These are phyloP conservation scores for Zelopaecilomyces penicillatus DNA, from an alignment of 2,329 filamentous ascomycete species.

Conservation along the genomic window DNA sequence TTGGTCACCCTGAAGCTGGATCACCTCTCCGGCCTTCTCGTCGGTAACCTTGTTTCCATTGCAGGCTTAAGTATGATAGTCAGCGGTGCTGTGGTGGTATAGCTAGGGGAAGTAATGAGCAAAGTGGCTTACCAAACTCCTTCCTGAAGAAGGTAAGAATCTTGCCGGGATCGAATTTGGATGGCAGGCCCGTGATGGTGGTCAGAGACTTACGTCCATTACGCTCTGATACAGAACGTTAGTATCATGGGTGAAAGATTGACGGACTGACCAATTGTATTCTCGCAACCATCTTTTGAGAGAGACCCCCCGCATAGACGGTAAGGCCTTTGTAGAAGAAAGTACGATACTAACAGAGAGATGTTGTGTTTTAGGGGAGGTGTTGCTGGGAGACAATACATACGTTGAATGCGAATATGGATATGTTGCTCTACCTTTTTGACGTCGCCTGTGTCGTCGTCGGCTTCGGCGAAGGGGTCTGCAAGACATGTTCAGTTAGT, in stretches of 20 bases:
- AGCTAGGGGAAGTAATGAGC: background rate
- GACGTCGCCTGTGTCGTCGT: conserved; percentile 95
- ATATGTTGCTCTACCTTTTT: conserved; percentile 97
- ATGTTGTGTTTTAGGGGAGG: too few species aligned
- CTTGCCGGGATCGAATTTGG: conserved; percentile 99
- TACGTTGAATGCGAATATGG: conserved; percentile 99
- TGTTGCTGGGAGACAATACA: conserved; percentile 28
- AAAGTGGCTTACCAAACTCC: conserved; percentile 70
- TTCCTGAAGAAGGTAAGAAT: conserved; percentile 99
- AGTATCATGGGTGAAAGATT: conserved; percentile 19
- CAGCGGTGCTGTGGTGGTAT: background rate
- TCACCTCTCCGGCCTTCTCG: conserved; percentile 96
- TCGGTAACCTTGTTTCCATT: conserved; percentile 99
- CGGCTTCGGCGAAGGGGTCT: conserved; percentile 99
- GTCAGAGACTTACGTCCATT: conserved; percentile 99
- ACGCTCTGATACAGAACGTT: conserved; percentile 61
- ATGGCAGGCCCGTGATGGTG: conserved; percentile 95
- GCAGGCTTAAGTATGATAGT: conserved; percentile 56
- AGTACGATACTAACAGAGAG: too few species aligned
- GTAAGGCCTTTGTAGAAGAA: too few species aligned
- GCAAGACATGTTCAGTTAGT: conserved; percentile 10
- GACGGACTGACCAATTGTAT: background rate
- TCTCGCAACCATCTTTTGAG: too few species aligned
- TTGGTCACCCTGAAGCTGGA: conserved; percentile 98
- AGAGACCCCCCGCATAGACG: too few species aligned